These are phyloP conservation scores for Colletotrichum sublineola DNA, from an alignment of 2,329 filamentous ascomycete species.

Conservation along the genomic window DNA sequence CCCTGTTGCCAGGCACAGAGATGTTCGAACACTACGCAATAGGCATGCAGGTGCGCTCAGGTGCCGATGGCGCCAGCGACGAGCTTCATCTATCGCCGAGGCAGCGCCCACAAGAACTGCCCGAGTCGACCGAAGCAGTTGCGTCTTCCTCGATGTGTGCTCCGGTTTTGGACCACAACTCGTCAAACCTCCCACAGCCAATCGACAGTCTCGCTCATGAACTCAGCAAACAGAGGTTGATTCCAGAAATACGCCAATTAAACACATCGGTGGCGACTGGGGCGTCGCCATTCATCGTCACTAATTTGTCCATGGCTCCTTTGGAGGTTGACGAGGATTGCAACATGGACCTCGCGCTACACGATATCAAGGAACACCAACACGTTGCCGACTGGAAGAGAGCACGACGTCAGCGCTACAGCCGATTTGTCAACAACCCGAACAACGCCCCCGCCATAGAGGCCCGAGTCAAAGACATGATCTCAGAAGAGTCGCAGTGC, in stretches of 20 bases:
- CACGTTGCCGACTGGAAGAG: constrained; percentile 38
- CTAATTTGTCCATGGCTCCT: constrained; percentile 13
- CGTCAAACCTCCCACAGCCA: constrained; percentile 10
- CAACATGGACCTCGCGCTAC: constrained; percentile 24
- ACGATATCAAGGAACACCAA: constrained; percentile 26
- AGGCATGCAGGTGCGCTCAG: constrained; percentile 32
- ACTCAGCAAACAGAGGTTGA: constrained; percentile 34
- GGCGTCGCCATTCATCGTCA: constrained; percentile 9
- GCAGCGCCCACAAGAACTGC: constrained; percentile 25
- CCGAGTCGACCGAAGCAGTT: not conserved
- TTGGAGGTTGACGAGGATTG: constrained; percentile 39
- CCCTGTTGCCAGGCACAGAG: not conserved
- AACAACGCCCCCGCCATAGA: constrained; percentile 30
- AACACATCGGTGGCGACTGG: not conserved
- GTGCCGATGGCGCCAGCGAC: constrained; percentile 2
- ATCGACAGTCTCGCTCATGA: constrained; percentile 33
- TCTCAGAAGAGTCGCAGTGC: constrained; percentile 28
- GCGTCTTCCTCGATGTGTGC: not conserved
- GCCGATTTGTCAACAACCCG: constrained; percentile 36
- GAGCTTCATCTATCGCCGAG: constrained; percentile 32
- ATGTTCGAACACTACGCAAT: constrained; percentile 39
- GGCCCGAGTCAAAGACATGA: constrained; percentile 30
- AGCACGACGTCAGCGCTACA: constrained; percentile 32
- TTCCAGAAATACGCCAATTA: constrained; percentile 16
- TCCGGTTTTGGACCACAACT: not conserved